Conservation (phyloP, 306 rosid species). For the Clitoria ternatea region DNA sequence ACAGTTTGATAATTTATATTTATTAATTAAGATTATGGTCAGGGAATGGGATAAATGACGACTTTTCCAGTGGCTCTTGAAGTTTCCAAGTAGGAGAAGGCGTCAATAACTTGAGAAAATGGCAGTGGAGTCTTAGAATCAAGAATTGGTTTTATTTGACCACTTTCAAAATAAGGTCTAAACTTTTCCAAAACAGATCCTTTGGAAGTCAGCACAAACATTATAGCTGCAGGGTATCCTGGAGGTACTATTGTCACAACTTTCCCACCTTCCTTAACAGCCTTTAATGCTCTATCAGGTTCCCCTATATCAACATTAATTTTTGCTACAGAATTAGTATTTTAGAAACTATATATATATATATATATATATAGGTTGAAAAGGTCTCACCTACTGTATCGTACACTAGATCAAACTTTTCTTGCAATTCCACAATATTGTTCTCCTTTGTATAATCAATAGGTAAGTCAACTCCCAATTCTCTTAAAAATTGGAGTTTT, state of each 20-base stretch:
- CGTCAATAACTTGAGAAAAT: constrained; percentile 51
- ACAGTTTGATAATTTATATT: too few relatives aligned
- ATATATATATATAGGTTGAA: neutral
- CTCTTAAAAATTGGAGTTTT: constrained; percentile 47
- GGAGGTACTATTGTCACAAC: constrained; percentile 46
- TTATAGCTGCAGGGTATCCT: constrained; percentile 29
- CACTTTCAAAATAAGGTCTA: constrained; percentile 62
- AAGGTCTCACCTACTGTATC: constrained; percentile 56
- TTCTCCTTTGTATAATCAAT: constrained; percentile 77
- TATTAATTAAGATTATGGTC: neutral
- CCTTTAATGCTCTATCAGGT: constrained; percentile 47
- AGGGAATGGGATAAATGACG: constrained; percentile 56
- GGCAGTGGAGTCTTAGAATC: constrained; percentile 61
- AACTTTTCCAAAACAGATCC: constrained; percentile 49
- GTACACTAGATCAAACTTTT: constrained; percentile 66
- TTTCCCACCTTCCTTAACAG: constrained; percentile 60
- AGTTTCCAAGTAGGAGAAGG: constrained; percentile 52
- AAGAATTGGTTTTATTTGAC: constrained; percentile 64
- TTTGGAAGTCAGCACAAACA: constrained; percentile 39
- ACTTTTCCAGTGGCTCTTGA: constrained; percentile 59
- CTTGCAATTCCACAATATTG: constrained; percentile 59
- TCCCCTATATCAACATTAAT: constrained; percentile 33
- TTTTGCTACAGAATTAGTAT: neutral
- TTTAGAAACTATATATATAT: neutral
- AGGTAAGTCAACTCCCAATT: constrained; percentile 66